Evolutionary conservation across 345 rosid species (phyloP).

Genomic region (Moricandia arvensis): DNA sequence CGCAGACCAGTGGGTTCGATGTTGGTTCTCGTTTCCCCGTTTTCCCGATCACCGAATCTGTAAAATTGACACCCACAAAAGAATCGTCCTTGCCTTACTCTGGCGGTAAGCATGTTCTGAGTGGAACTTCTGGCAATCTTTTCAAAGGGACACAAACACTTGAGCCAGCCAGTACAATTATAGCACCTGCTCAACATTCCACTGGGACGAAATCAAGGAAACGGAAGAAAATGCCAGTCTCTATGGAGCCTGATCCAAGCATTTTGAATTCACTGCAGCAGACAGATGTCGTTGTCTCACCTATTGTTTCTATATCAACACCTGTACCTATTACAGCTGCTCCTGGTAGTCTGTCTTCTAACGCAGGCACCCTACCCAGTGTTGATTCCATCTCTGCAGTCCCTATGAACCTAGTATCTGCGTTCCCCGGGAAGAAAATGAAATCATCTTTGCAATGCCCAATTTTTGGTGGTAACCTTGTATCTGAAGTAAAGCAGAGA

Average conservation of each 20-base stretch:
- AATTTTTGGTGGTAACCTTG: slow-evolving; percentile 40
- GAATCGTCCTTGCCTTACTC: too few species aligned
- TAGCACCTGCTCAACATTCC: slow-evolving; percentile 30
- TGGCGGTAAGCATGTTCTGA: too few species aligned
- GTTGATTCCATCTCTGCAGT: slow-evolving; percentile 32
- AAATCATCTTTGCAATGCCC: slow-evolving; percentile 44
- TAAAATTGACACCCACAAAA: too few species aligned
- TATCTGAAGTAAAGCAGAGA: slow-evolving; percentile 42
- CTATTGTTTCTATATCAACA: slow-evolving; percentile 41
- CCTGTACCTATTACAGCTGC: slow-evolving; percentile 36
- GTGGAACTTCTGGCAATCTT: too few species aligned
- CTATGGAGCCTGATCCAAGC: slow-evolving; percentile 49
- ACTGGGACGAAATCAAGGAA: slow-evolving; percentile 64
- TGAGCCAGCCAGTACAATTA: slow-evolving; percentile 17
- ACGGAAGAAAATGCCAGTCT: slow-evolving; percentile 60
- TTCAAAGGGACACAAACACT: slow-evolving; percentile 20
- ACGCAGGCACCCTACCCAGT: slow-evolving; percentile 11
- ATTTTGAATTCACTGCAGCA: slow-evolving; percentile 47
- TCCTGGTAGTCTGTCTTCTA: slow-evolving; percentile 12
- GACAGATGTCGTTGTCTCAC: slow-evolving; percentile 39
- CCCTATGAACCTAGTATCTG: slow-evolving; percentile 43
- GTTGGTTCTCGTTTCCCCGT: too few species aligned
- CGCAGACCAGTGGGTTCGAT: too few species aligned
- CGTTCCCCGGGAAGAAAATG: slow-evolving; percentile 42
- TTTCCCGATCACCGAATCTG: too few species aligned